Conservation (phyloP, 805 yeast genomes). For the Candida arabinofermentans region DNA sequence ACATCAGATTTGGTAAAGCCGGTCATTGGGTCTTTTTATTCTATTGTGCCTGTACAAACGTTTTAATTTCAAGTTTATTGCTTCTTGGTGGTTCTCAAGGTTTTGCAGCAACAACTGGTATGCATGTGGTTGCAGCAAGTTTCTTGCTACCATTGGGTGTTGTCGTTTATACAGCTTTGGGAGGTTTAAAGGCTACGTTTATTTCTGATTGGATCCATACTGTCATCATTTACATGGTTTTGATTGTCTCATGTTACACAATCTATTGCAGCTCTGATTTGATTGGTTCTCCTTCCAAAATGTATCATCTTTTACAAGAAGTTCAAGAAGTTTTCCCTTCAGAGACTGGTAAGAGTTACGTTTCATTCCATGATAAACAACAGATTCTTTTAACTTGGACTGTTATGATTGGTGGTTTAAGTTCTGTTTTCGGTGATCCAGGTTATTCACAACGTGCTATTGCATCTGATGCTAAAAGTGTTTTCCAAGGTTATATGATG, state of each 20-base stretch:
- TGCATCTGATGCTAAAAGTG: constrained; percentile 34
- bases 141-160: constrained; percentile 46
- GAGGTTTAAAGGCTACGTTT: constrained; percentile 53
- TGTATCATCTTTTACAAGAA: constrained; percentile 39
- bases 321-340: constrained; percentile 30
- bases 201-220: constrained; percentile 52
- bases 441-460: constrained; percentile 37
- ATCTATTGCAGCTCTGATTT: constrained; percentile 34
- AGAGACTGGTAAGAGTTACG: constrained; percentile 28
- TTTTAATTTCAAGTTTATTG: constrained; percentile 33
- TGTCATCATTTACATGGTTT: constrained; percentile 30
- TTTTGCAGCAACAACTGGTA: constrained; percentile 39
- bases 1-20: constrained; percentile 35
- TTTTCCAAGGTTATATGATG: constrained; percentile 32
- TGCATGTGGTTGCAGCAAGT: constrained; percentile 42
- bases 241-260: constrained; percentile 31
- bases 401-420: constrained; percentile 57
- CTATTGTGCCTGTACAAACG: constrained; percentile 35
- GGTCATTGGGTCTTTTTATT: constrained; percentile 34
- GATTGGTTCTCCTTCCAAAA: constrained; percentile 41
- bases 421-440: constrained; percentile 25
- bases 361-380: constrained; percentile 30
- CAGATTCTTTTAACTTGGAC: constrained; percentile 32
- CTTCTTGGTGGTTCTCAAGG: constrained; percentile 43
- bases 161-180: constrained; percentile 43